Base-by-base conservation (phyloP, 169 alveolate species). In the Babesia ovis region DNA sequence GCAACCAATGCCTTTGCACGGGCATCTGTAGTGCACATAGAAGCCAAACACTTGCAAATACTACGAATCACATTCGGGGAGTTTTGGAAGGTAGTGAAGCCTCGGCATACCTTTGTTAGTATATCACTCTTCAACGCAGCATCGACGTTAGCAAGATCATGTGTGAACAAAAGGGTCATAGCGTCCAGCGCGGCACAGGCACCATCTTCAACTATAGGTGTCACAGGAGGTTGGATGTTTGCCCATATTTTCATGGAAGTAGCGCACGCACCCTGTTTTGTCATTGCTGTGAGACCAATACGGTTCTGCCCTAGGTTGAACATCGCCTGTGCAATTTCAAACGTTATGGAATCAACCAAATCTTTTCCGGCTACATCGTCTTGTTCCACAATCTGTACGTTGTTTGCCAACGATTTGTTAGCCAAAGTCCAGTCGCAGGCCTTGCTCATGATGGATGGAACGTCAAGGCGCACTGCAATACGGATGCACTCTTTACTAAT, bases 11-110 rank as follows among this genome's bases (percentile, higher is more conserved):
- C 88, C 55, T 86, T 84, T 23, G 92, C 92, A n/a, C 95, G 86
- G 35, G 91, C 91, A 2, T 93, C 94, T 18, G 94, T 89, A 22
- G 93, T 85, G 54, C 96, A 92, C 94, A 94, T 76, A 22, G 95
- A 71, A 6, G 96, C 97, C 42, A 94, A 89, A 59, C 97, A 93
- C 37, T 86, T 92, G 74, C 95, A 94, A 6, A 95, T 91, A 37
- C 94, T 86, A 43, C 92, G 93, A 22, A 94, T 76, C 34, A 94
- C 94, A 25, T 73, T 60, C 4, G 93, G 94, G 55, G 87, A 86
- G 53, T 89, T 92, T 58, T 86, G 90, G 83, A 91, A 91, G 48
- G 60, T 48, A 66, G 91, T 92, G 59, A 94, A 85, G 45, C 95
- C 92, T 12, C 81, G 50, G 72, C 96, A 92, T 39, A 94, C 62